Evolutionary conservation across 768 basidiomycete species (phyloP).

Genomic region (Leucosporidium scottii): DNA sequence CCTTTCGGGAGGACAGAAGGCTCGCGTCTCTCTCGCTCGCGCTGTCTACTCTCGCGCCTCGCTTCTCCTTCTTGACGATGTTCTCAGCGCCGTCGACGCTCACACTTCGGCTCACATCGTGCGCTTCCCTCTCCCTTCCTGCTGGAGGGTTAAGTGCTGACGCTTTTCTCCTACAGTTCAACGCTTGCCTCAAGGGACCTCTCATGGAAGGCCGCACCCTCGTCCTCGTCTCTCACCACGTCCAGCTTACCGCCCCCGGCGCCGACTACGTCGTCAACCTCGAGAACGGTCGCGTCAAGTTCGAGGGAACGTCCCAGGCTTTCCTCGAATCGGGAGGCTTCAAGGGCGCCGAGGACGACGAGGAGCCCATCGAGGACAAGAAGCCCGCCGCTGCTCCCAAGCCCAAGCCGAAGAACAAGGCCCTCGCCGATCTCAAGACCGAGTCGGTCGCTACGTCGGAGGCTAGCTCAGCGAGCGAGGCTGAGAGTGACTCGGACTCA

Average conservation of each 20-base stretch:
- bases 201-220: slow-evolving; percentile 60
- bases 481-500: slow-evolving; percentile 34
- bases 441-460: slow-evolving; percentile 13
- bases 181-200: slow-evolving; percentile 59
- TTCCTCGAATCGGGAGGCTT: slow-evolving; percentile 26
- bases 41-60: slow-evolving; percentile 78
- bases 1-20: slow-evolving; percentile 72
- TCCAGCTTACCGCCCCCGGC: slow-evolving; percentile 79
- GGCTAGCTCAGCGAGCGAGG: slow-evolving; percentile 26
- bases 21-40: slow-evolving; percentile 75
- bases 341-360: slow-evolving; percentile 28
- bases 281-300: slow-evolving; percentile 38
- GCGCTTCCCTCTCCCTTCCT: slow-evolving; percentile 40
- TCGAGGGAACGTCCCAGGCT: slow-evolving; percentile 14
- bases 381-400: slow-evolving; percentile 6
- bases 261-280: slow-evolving; percentile 66
- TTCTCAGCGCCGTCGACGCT: slow-evolving; percentile 65
- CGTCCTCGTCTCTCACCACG: slow-evolving; percentile 78
- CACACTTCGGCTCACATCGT: slow-evolving; percentile 83
- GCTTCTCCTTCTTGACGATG: slow-evolving; percentile 67
- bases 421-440: slow-evolving; percentile 18
- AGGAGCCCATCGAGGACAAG: slow-evolving; percentile 19
- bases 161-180: slow-evolving; percentile 32
- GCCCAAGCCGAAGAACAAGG: slow-evolving; percentile 15
- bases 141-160: too few relatives aligned